Evolutionary conservation across 352 stramenopile species (phyloP).

Genomic region (Plasmopara viticola): DNA sequence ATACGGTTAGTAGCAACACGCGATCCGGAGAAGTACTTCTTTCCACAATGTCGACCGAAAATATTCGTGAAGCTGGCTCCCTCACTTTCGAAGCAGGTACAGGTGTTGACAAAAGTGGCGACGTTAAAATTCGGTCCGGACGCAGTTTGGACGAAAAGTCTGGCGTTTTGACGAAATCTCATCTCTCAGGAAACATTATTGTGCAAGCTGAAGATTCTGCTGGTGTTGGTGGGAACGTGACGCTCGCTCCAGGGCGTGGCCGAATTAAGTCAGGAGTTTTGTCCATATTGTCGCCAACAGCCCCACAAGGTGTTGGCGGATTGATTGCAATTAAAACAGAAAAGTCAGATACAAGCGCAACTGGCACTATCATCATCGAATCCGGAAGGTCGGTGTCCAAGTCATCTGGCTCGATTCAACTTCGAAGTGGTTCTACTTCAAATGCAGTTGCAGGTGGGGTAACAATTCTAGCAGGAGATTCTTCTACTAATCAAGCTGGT

Average conservation of each 20-base stretch:
- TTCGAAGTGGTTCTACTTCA: constrained; percentile 15
- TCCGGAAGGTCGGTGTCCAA: constrained; percentile 10
- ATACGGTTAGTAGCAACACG: constrained; percentile 10
- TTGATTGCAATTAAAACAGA: constrained; percentile 17
- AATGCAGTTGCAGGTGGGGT: constrained; percentile 8
- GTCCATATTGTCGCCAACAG: constrained; percentile 16
- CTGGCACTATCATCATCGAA: constrained; percentile 14
- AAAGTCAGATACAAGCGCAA: constrained; percentile 9
- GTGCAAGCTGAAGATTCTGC: constrained; percentile 17
- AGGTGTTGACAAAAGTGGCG: constrained; percentile 18
- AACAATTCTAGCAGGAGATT: constrained; percentile 11
- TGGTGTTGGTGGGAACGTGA: constrained; percentile 16
- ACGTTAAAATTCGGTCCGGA: constrained; percentile 16
- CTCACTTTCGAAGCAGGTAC: constrained; percentile 16
- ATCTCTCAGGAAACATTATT: constrained; percentile 17
- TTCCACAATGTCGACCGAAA: constrained; percentile 14
- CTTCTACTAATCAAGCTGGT: constrained; percentile 4
- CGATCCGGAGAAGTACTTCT: constrained; percentile 22
- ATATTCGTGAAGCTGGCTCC: constrained; percentile 14
- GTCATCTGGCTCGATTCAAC: constrained; percentile 9
- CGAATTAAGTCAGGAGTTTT: constrained; percentile 15
- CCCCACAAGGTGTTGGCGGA: constrained; percentile 8
- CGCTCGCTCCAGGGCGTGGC: constrained; percentile 13
- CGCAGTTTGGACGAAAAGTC: constrained; percentile 5
- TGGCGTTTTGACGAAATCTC: constrained; percentile 6